Evolutionary conservation across 768 basidiomycete genomes (phyloP), one percentile per base, ranked within the genome.

Genomic region (Gloeopeniophorella convolvens): DNA sequence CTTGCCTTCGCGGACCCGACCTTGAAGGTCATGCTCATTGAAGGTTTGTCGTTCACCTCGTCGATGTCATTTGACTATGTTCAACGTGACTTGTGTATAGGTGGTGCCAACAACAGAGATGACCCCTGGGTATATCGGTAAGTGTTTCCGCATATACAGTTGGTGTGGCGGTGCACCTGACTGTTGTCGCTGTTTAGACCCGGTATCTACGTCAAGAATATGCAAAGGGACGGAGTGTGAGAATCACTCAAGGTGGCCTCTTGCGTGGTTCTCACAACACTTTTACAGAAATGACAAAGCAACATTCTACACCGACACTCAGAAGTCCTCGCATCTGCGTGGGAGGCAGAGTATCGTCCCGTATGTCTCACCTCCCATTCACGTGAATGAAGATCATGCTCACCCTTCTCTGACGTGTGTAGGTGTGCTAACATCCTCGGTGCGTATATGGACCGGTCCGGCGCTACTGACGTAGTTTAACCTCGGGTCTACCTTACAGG

Each of bases 51-150:
- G 1, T 26, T 36, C 27, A 54, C 5, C 39, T 11, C 16, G 12
- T 5, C 8, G 12, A n/a, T 24, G 27, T 33, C n/a, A n/a, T 15
- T 20, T 27, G 23, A 42, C 12, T 12, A 45, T 40, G 30, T 20
- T 55, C 40, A 23, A 36, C 42, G 3, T 31, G n/a, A 13, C 3
- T 16, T 16, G 11, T 21, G 20, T 36, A 23, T 27, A 82, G 81
- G 72, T 46, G 82, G 83, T 50, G 78, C 79, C 16, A 83, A 83
- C 70, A 85, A 84, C 66, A 71, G 79, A 12, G 82, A 83, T 57
- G 83, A 85, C 54, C 83, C 82, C 36, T 84, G 81, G 82, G 83
- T 85, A 42, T 85, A 84, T n/a, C n/a, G n/a, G n/a, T n/a, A n/a
- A n/a, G n/a, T n/a, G n/a, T n/a, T n/a, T n/a, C n/a, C n/a, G n/a